These are phyloP conservation scores for Termitomyces sp. DNA, from an alignment of 768 basidiomycete genomes.

Conservation along the genomic window DNA sequence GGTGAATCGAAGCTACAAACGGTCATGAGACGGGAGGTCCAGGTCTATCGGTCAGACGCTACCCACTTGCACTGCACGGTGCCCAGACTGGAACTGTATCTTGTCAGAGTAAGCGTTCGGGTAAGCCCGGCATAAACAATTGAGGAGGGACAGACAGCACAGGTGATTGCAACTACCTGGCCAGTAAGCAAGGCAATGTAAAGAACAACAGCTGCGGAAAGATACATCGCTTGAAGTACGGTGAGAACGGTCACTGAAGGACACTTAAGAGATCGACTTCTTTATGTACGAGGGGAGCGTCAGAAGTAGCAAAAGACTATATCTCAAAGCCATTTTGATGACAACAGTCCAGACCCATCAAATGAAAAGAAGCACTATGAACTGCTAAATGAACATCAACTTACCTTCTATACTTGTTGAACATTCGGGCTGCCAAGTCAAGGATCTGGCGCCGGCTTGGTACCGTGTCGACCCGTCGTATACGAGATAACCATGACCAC, in stretches of 20 bases:
- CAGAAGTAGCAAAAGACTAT: not conserved
- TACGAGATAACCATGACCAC: not conserved
- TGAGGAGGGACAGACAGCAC: constrained; percentile 9
- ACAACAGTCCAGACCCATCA: not conserved
- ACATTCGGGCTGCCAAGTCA: not conserved
- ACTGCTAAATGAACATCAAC: not conserved
- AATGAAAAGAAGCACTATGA: not conserved
- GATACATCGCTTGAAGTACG: not conserved
- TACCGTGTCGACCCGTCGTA: not conserved
- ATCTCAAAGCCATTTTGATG: not conserved
- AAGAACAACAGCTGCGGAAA: not conserved
- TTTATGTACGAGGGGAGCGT: not conserved
- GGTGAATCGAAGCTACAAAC: not conserved
- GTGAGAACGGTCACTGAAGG: not conserved
- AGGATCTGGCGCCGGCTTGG: not conserved
- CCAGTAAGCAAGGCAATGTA: not conserved
- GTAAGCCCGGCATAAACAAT: constrained; percentile 6
- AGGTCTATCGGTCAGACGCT: not conserved
- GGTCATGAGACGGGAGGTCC: not conserved
- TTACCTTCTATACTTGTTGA: not conserved
- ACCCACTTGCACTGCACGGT: constrained; percentile 12
- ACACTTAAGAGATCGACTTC: not conserved
- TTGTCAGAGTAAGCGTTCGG: constrained; percentile 8
- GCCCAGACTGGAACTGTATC: not conserved
- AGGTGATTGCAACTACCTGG: constrained; percentile 4